A percentile compares a stretch with the other conserved stretches of the same genome.
Conservation (phyloP, 2,329 filamentous ascomycete genomes). For the Apiospora pterosperma region DNA sequence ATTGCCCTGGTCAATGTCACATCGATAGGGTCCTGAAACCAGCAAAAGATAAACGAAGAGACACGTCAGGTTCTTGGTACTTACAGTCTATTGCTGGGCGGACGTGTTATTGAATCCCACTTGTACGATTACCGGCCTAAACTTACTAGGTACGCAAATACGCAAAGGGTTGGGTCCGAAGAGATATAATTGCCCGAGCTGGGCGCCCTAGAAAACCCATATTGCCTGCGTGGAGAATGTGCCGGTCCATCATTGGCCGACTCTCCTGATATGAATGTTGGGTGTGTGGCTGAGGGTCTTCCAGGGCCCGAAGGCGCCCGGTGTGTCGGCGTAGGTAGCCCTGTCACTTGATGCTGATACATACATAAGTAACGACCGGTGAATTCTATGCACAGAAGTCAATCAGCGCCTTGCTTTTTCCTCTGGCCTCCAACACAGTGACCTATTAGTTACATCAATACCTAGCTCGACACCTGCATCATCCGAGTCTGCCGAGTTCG, state of each 20-base stretch:
- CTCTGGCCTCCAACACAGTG: not conserved
- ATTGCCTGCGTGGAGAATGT: not conserved
- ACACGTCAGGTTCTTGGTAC: not conserved
- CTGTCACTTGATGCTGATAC: not conserved
- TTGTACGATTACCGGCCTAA: not conserved
- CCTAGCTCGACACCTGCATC: not conserved
- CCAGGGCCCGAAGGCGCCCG: not conserved
- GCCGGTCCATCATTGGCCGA: not conserved
- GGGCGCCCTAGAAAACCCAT: not conserved
- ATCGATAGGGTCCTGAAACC: constrained; percentile 1
- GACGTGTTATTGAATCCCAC: not conserved
- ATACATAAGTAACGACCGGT: not conserved
- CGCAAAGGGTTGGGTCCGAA: not conserved
- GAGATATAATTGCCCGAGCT: not conserved
- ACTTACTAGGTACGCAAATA: not conserved
- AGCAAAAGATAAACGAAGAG: constrained; percentile 2
- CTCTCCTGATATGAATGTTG: not conserved
- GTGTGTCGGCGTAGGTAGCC: not conserved
- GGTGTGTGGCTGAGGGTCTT: not conserved
- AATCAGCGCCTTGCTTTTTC: not conserved
- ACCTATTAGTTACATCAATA: not conserved
- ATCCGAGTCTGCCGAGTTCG: not conserved
- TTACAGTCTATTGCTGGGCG: not conserved
- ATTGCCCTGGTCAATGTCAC: not conserved
- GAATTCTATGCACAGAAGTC: not conserved